phyloP scores from a whole-genome alignment of 192 early-diverging fungal genomes.

The Coemansia sp. region DNA sequence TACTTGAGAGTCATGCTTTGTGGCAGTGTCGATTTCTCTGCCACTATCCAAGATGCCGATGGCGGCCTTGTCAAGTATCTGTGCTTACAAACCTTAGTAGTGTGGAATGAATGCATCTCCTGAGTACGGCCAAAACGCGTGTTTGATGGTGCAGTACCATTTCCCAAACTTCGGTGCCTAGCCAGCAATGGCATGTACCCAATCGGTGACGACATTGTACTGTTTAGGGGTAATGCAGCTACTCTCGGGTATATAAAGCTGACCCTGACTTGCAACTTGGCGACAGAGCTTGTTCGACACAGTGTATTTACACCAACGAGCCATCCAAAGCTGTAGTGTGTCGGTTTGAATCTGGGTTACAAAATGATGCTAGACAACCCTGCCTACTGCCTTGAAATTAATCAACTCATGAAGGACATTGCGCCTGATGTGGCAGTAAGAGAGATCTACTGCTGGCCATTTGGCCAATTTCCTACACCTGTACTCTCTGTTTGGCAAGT shows the following conservation, averaged over 20 bases:
- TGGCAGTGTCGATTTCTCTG: not conserved
- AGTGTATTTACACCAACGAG: not conserved
- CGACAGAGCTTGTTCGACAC: not conserved
- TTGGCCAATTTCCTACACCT: not conserved
- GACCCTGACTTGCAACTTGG: not conserved
- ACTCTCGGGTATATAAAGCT: not conserved
- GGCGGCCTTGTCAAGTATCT: not conserved
- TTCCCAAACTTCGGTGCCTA: not conserved
- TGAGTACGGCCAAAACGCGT: not conserved
- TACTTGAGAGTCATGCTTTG: not conserved
- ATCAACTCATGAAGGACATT: not conserved
- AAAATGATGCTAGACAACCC: not conserved
- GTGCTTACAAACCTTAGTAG: not conserved
- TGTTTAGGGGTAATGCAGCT: not conserved
- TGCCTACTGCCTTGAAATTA: not conserved
- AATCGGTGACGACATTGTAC: not conserved
- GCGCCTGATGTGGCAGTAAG: not conserved
- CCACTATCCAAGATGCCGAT: not conserved
- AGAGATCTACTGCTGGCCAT: not conserved
- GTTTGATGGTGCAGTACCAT: not conserved
- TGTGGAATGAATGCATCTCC: not conserved
- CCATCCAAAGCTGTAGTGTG: not conserved
- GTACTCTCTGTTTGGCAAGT: not conserved
- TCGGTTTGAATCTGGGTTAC: not conserved
- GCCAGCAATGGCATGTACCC: not conserved